These are phyloP conservation scores for Moesziomyces globuligerus DNA, from an alignment of 1,284 basidiomycete species.

Conservation along the genomic window DNA sequence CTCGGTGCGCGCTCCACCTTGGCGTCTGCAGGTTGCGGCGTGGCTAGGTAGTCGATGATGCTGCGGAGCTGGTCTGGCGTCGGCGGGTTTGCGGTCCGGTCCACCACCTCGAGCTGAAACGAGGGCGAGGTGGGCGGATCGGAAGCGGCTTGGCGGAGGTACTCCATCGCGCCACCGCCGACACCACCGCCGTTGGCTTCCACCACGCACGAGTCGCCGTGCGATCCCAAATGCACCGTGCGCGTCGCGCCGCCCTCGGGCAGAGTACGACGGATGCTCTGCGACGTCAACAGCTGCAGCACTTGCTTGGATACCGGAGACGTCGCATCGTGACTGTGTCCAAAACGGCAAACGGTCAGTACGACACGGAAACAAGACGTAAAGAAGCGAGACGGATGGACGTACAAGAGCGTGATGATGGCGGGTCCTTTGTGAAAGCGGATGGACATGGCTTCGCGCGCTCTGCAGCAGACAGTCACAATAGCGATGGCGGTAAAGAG, in stretches of 20 bases:
- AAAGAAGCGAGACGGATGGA: neutral
- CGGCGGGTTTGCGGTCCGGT: slow-evolving; percentile 25
- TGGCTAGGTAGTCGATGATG: slow-evolving; percentile 37
- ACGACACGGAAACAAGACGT: neutral
- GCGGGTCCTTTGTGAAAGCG: slow-evolving; percentile 38
- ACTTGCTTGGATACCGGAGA: slow-evolving; percentile 33
- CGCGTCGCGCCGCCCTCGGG: too few relatives aligned
- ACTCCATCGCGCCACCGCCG: slow-evolving; percentile 16
- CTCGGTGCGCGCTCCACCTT: neutral
- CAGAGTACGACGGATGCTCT: slow-evolving; percentile 6
- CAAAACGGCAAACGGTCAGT: neutral
- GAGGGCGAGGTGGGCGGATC: slow-evolving; percentile 5
- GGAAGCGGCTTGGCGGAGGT: slow-evolving; percentile 23
- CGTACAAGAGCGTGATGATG: slow-evolving; percentile 46
- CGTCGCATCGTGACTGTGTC: slow-evolving; percentile 19
- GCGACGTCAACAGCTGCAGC: slow-evolving; percentile 21
- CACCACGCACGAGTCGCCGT: slow-evolving; percentile 28
- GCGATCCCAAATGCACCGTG: neutral
- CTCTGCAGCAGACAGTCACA: too few relatives aligned
- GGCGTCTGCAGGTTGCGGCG: neutral
- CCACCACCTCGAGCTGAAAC: slow-evolving; percentile 39
- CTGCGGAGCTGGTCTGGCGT: slow-evolving; percentile 37
- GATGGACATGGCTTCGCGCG: slow-evolving; percentile 27
- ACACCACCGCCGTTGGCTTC: slow-evolving; percentile 27
- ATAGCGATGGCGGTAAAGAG: too few relatives aligned